Conservation (phyloP, 179 eudicot species). For the Beta corolliflora region DNA sequence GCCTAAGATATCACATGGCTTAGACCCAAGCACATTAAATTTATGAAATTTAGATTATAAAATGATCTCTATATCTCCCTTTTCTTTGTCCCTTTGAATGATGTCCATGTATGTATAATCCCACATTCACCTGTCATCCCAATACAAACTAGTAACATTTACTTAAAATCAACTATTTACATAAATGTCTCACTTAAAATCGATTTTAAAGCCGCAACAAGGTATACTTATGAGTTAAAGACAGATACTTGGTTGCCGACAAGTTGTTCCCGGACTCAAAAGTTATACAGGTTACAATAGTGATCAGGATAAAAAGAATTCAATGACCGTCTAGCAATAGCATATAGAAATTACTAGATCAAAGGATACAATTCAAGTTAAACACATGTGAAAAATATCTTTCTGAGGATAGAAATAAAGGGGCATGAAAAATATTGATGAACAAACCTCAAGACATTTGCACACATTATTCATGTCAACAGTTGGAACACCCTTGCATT, state of each 20-base stretch:
- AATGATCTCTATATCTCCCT: neutral
- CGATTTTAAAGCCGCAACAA: neutral
- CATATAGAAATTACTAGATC: neutral
- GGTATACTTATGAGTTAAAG: neutral
- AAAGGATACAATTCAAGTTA: neutral
- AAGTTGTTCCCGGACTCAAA: neutral
- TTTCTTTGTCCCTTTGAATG: neutral
- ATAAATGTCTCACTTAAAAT: neutral
- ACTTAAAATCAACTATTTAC: neutral
- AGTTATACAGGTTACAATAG: neutral
- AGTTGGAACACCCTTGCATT: conserved; percentile 94
- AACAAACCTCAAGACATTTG: conserved; percentile 76
- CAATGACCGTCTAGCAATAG: neutral
- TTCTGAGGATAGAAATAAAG: neutral
- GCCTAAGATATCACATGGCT: neutral
- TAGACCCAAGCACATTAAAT: neutral
- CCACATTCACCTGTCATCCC: neutral
- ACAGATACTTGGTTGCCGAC: neutral
- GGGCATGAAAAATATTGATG: neutral
- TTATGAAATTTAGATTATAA: neutral
- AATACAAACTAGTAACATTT: neutral
- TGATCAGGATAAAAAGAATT: neutral
- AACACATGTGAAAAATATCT: neutral
- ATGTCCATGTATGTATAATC: neutral
- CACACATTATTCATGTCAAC: conserved; percentile 92